A percentile compares a stretch with the other conserved stretches of the same genome.
Evolutionary conservation across 2,329 filamentous ascomycete genomes (phyloP).

Genomic region (Pseudogymnoascus sp.): DNA sequence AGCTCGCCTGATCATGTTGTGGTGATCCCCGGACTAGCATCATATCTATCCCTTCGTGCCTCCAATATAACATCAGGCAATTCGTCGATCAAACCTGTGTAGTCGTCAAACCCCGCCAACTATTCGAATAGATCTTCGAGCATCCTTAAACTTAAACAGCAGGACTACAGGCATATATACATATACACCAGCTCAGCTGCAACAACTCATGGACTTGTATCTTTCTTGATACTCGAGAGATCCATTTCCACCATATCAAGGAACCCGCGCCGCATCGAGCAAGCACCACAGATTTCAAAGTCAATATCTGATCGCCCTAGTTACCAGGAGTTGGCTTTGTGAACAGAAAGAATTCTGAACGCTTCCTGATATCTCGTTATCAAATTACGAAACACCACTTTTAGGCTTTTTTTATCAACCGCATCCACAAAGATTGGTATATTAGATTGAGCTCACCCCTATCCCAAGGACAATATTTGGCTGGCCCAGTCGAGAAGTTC

Average conservation of each 20-base stretch:
- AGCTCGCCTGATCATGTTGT: conserved; percentile 6
- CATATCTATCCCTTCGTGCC: conserved; percentile 4
- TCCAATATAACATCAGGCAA: conserved; percentile 7
- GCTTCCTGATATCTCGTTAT: background rate
- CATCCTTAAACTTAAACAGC: conserved; percentile 3
- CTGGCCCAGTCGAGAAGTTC: background rate
- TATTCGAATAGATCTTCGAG: background rate
- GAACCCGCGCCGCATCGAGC: background rate
- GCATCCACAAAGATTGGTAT: background rate
- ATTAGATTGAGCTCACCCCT: background rate
- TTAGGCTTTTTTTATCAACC: background rate
- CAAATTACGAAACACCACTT: background rate
- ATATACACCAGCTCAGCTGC: background rate
- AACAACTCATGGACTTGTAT: background rate
- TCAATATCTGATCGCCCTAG: background rate
- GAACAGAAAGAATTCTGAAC: background rate
- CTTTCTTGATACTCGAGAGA: background rate
- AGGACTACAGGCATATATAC: background rate
- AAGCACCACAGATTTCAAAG: background rate
- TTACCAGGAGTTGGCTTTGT: background rate
- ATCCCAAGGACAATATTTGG: background rate
- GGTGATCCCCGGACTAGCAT: background rate
- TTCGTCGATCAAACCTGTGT: conserved; percentile 4
- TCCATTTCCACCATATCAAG: background rate
- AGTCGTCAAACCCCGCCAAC: background rate